These are phyloP conservation scores for Geotrichum klebahnii DNA, from an alignment of 1,139 yeast species.

Conservation along the genomic window DNA sequence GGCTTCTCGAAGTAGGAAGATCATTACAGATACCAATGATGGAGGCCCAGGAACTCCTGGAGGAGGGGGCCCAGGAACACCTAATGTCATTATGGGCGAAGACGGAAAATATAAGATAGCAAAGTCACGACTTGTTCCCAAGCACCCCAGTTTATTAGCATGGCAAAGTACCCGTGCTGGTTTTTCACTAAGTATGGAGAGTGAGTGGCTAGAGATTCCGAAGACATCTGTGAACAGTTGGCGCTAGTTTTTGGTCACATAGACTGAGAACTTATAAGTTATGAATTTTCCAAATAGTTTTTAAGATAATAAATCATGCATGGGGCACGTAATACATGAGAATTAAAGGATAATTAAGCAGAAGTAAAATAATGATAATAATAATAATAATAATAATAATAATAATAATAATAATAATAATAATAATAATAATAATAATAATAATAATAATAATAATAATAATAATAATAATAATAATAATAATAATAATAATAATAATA, in stretches of 20 bases:
- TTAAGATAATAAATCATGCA: too few relatives aligned
- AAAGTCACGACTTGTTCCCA: conserved; percentile 6
- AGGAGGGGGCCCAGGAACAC: conserved; percentile 16
- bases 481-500: too few relatives aligned
- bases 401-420: neutral
- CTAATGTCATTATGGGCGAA: conserved; percentile 4
- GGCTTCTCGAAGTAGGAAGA: conserved; percentile 48
- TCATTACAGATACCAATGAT: conserved; percentile 29
- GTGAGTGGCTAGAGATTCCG: conserved; percentile 13
- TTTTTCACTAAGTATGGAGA: conserved; percentile 17
- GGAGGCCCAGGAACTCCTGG: conserved; percentile 27
- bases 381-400: neutral
- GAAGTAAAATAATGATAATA: too few relatives aligned
- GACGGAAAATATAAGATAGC: conserved; percentile 12
- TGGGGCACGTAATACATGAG: too few relatives aligned
- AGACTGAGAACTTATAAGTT: too few relatives aligned
- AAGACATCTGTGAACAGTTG: neutral
- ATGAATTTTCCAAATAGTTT: too few relatives aligned
- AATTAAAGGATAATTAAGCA: too few relatives aligned
- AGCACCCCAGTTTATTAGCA: conserved; percentile 12
- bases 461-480: neutral
- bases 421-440: neutral
- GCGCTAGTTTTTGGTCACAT: too few relatives aligned
- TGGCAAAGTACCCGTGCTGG: conserved; percentile 16
- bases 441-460: neutral